Base-by-base conservation (phyloP, 441 rosid species). In the Omphalea diandra region DNA sequence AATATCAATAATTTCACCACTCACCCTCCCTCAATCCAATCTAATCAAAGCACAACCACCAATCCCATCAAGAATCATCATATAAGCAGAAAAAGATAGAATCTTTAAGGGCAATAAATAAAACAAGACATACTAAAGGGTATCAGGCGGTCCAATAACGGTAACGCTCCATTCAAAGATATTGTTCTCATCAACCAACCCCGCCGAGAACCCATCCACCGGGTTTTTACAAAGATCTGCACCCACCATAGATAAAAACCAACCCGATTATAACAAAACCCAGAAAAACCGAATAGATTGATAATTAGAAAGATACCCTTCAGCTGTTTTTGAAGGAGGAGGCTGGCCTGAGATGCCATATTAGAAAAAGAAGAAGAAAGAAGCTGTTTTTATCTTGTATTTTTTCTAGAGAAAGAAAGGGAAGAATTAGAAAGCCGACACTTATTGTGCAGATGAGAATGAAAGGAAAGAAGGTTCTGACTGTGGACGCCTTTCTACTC, bases 321-420 rank as follows among this genome's bases (percentile, higher is more conserved):
- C 50, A 91, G 96, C 76, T 91, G 96, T 76, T 88, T 92, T 69
- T 85, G 94, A 35, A 90, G 93, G 71, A 88, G 96, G 68, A 88
- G 91, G 75, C 88, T 80, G 22, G 87, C 96, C 75, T 92, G 96
- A 47, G 89, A 78, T 35, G 80, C 72, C 86, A 85, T 85, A 72
- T 58, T 53, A 62, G 18, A 35, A 69, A 41, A 44, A 41, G 18
- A 31, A 44, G 17, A 52, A 63, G 22, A 67, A 56, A n/a, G n/a
- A n/a, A n/a, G n/a, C n/a, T n/a, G n/a, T n/a, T n/a, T n/a, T n/a
- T n/a, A n/a, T n/a, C n/a, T n/a, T n/a, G n/a, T n/a, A n/a, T n/a
- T n/a, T n/a, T n/a, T 72, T 46, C 53, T 52, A 46, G 60, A 47
- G 26, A 26, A 50, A 68, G 74, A 67, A 27, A 17, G 24, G n/a